Conservation (phyloP, 306 rosid species). For the Sicyos edulis region DNA sequence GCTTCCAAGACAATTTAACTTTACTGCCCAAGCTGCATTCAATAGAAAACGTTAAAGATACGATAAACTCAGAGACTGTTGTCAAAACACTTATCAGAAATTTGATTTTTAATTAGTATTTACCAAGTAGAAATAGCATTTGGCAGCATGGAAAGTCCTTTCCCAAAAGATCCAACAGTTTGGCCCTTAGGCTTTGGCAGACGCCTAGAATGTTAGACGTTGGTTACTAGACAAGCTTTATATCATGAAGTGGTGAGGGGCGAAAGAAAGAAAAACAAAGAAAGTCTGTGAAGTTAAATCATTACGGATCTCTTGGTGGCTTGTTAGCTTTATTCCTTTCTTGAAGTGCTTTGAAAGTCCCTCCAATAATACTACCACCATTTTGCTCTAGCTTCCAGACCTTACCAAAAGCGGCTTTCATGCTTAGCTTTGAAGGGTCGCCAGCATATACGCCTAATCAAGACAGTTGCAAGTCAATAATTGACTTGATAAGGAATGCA, state of each 20-base stretch:
- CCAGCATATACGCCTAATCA: conserved; percentile 90
- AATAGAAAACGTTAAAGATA: conserved; percentile 21
- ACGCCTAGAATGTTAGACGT: conserved; percentile 48
- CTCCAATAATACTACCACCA: conserved; percentile 93
- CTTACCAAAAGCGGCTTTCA: conserved; percentile 98
- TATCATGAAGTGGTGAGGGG: background rate
- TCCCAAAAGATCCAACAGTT: conserved; percentile 90
- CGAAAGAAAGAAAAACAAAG: background rate
- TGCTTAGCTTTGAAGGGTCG: conserved; percentile 92
- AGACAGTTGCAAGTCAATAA: conserved; percentile 21
- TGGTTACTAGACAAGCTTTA: conserved; percentile 31
- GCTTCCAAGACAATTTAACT: conserved; percentile 90
- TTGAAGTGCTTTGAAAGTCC: conserved; percentile 88
- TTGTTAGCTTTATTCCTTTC: conserved; percentile 56
- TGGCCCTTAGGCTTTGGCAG: conserved; percentile 95
- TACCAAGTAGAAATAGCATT: conserved; percentile 80
- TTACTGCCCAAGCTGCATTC: conserved; percentile 70
- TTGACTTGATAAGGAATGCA: background rate
- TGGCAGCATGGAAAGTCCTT: conserved; percentile 89
- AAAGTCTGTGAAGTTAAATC: conserved; percentile 19
- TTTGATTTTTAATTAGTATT: background rate
- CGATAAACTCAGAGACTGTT: background rate
- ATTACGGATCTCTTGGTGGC: conserved; percentile 82
- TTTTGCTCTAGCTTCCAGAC: conserved; percentile 91
- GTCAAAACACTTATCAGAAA: background rate